These are phyloP conservation scores for Exophiala xenobiotica DNA, from an alignment of 2,329 filamentous ascomycete species.

Conservation along the genomic window DNA sequence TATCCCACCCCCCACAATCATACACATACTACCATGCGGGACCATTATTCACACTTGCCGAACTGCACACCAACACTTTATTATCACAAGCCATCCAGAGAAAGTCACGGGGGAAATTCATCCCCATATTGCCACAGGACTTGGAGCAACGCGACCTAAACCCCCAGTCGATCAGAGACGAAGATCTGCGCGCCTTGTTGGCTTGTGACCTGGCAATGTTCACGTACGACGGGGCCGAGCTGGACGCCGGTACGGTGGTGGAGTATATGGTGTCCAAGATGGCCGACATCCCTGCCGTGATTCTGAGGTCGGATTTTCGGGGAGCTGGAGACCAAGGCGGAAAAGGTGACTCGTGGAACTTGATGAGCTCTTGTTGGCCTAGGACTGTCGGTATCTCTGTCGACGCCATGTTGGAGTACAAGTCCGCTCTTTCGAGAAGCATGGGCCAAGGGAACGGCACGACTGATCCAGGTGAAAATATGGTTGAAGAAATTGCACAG, in stretches of 20 bases:
- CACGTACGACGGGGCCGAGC: constrained; percentile 30
- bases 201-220: constrained; percentile 31
- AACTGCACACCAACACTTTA: constrained; percentile 29
- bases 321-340: constrained; percentile 28
- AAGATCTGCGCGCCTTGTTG: constrained; percentile 28
- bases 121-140: constrained; percentile 29
- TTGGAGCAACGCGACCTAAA: constrained; percentile 29
- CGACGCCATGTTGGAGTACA: constrained; percentile 29
- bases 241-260: constrained; percentile 31
- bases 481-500: constrained; percentile 25
- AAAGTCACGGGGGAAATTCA: constrained; percentile 26
- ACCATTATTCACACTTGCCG: constrained; percentile 30
- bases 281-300: constrained; percentile 31
- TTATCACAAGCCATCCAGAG: constrained; percentile 24
- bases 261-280: constrained; percentile 32
- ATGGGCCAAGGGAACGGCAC: constrained; percentile 1
- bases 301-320: constrained; percentile 30
- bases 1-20: constrained; percentile 16
- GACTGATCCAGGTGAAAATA: constrained; percentile 12
- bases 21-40: constrained; percentile 33
- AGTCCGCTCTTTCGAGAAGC: constrained; percentile 20
- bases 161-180: constrained; percentile 30
- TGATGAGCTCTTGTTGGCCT: constrained; percentile 31
- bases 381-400: constrained; percentile 24
- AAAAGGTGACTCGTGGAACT: constrained; percentile 29